Base-by-base conservation (phyloP, 345 rosid species). In the Garcia nutans region DNA sequence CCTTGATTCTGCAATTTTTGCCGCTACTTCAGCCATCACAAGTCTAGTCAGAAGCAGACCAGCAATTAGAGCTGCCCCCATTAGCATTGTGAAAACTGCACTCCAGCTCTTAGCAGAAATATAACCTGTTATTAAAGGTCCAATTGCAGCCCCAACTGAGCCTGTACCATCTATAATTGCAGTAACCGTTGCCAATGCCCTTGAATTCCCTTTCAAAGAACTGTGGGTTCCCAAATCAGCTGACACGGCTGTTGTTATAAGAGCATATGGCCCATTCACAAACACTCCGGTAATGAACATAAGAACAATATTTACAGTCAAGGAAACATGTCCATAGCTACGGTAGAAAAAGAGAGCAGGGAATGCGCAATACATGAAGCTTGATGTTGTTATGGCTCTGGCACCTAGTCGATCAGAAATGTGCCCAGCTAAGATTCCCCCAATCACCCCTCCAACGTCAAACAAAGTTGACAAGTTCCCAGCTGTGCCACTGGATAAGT, bases 101-200 rank as follows among this genome's bases (percentile, higher is more conserved):
- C 72, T 86, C 99, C 99, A 96, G 83, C 99, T 93, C 83, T 74
- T 82, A 2, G 93, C 82, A 4, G 98, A 96, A 49, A 96, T 92
- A 72, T 93, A 96, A 42, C 99, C 98, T 0, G 99, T 92, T 61
- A 96, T 50, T 24, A 96, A 45, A 8, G 99, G 99, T n/a, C 98
- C 99, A 41, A 96, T 81, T 33, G 99, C 98, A 3, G 99, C 99
- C 59, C 99, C 99, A 3, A 96, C 87, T 0, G 99, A 96, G 70
- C 99, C 99, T 0, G 99, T 96, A 69, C 99, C 99, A 49, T 96
- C 98, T 59, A 96, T 93, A 23, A 96, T 96, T 23, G 99, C 98
- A 2, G 98, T 92, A n/a, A 96, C 98, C 0, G 99, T 96, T 0
- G 99, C 99, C 81, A 96, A 63, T 33, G 99, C 99, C 77, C 94